These are phyloP conservation scores for Kwoniella europaea DNA, from an alignment of 768 basidiomycete species.

Conservation along the genomic window DNA sequence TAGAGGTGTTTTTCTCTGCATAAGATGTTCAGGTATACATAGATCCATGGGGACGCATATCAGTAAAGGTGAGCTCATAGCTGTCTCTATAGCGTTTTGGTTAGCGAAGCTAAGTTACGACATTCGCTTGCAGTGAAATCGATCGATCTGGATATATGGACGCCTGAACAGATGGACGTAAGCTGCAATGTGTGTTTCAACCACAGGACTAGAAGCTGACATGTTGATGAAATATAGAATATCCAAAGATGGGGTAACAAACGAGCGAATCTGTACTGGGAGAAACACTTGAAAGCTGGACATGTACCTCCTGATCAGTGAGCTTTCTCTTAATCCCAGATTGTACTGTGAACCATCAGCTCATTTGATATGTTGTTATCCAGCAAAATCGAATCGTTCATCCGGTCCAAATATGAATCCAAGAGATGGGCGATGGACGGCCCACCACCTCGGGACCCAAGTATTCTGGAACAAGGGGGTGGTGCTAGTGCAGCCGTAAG, in stretches of 20 bases:
- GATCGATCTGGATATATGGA: constrained; percentile 97
- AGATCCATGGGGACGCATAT: constrained; percentile 98
- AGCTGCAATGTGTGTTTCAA: constrained; percentile 32
- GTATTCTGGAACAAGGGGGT: constrained; percentile 66
- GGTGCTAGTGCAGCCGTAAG: constrained; percentile 16
- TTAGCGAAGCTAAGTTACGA: background rate
- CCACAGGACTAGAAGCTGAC: constrained; percentile 8
- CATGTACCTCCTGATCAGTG: constrained; percentile 95
- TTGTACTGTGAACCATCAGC: background rate
- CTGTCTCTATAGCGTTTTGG: background rate
- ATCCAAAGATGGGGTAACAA: constrained; percentile 95
- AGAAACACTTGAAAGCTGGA: constrained; percentile 87
- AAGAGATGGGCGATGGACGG: constrained; percentile 92
- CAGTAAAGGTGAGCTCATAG: constrained; percentile 64
- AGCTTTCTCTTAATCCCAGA: constrained; percentile 54
- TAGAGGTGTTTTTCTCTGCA: constrained; percentile 92
- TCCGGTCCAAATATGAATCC: constrained; percentile 95
- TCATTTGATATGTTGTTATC: background rate
- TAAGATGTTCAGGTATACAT: constrained; percentile 96
- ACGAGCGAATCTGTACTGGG: constrained; percentile 94
- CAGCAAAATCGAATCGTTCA: constrained; percentile 97
- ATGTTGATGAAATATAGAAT: constrained; percentile 32
- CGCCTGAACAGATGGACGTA: constrained; percentile 95
- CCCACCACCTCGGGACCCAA: constrained; percentile 79
- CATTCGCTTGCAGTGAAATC: constrained; percentile 70